phyloP scores from a whole-genome alignment of 2,329 filamentous ascomycete species.

The Thielaviopsis musarum region DNA sequence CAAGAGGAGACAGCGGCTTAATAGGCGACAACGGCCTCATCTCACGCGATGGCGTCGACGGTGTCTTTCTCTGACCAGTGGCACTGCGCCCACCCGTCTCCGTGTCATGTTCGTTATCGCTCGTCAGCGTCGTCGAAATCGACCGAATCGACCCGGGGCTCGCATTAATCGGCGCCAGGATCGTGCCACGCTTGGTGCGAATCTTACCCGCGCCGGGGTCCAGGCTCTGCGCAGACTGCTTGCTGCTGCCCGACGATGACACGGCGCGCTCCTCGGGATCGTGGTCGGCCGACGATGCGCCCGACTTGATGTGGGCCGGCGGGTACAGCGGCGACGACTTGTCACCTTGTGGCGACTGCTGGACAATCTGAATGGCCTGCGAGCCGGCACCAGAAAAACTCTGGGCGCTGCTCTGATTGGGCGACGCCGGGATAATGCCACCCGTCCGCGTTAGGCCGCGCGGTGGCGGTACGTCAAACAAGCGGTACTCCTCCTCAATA shows the following conservation, averaged over 20 bases:
- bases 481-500: conserved; percentile 49
- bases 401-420: conserved; percentile 16
- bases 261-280: conserved; percentile 11
- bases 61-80: conserved; percentile 1
- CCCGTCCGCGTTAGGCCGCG: conserved; percentile 23
- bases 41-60: conserved; percentile 20
- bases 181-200: conserved; percentile 14
- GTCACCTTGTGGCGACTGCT: conserved; percentile 7
- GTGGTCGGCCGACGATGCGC: neutral
- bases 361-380: conserved; percentile 3
- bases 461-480: conserved; percentile 42
- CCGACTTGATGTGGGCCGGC: conserved; percentile 1
- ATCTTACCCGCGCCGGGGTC: conserved; percentile 18
- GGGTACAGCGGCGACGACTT: conserved; percentile 6
- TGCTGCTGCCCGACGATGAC: conserved; percentile 51
- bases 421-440: conserved; percentile 8
- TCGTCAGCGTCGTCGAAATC: conserved; percentile 27
- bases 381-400: conserved; percentile 5
- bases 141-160: conserved; percentile 11
- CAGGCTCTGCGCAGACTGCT: conserved; percentile 22
- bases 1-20: conserved; percentile 46
- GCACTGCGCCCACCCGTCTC: neutral
- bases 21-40: conserved; percentile 46
- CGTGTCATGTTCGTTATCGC: conserved; percentile 24
- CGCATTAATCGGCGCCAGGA: conserved; percentile 10